Base-by-base conservation (phyloP, 2,329 filamentous ascomycete species). In the Fusarium circinatum region DNA sequence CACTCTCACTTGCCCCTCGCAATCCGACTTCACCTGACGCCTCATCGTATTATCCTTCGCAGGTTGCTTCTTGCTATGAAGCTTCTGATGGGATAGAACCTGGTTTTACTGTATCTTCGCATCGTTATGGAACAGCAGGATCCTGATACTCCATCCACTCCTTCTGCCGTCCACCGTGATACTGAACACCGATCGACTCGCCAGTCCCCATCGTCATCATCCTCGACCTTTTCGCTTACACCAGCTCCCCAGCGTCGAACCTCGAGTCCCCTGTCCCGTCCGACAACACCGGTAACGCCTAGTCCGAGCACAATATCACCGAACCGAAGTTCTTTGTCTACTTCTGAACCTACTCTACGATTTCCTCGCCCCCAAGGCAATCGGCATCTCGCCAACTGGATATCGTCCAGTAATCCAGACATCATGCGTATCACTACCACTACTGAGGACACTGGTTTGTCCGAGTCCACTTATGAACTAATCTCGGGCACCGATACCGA, bases 361-460 rank as follows among this genome's bases (percentile, higher is more conserved):
- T 90, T 90, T 63, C 89, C 89, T 62, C 84, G 83, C 48, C 89
- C 89, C 1, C 84, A 86, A 76, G 89, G 87, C 60, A 90, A 86
- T 73, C 84, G 84, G 62, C 83, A 85, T 56, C 86, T 91, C 45
- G 88, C 88, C 76, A 87, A 88, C 84, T 90, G 88, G 88, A 83
- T 91, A 55, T 89, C 87, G 12, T 86, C 85, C 60, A 90, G 88
- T 76, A 85, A 88, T 36, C 87, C 87, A 59, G 85, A 88, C 81
- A 89, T 90, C 71, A 89, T 89, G 86, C 84, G 84, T 72, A 80
- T 84, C 28, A 82, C 82, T 42, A 81, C 78, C 60, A 82, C 82
- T 34, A 83, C 85, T 65, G 85, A 87, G 45, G 84, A 86, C 71
- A 85, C 87, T 79, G 89, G 83, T 75, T 78, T 90, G 77, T 81